These are phyloP conservation scores for Herpotrichia juniperi DNA, from an alignment of 2,329 filamentous ascomycete species.

Conservation along the genomic window DNA sequence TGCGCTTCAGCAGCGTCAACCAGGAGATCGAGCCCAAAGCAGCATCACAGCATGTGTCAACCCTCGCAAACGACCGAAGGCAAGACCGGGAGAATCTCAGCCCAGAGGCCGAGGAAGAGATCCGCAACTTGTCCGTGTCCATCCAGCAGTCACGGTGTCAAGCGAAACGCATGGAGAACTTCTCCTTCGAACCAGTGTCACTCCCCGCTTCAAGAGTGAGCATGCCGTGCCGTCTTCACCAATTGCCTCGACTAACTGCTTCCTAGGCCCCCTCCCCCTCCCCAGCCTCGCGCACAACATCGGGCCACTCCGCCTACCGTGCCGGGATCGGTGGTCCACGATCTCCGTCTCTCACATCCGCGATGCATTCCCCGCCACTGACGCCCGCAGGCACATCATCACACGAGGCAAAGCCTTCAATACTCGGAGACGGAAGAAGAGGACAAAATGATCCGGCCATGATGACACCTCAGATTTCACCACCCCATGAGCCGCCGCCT, in stretches of 20 bases:
- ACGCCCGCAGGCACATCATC: constrained; percentile 80
- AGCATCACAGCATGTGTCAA: constrained; percentile 39
- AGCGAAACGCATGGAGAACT: constrained; percentile 82
- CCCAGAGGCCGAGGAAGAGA: constrained; percentile 63
- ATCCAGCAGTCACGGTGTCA: constrained; percentile 79
- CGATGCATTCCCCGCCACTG: constrained; percentile 85
- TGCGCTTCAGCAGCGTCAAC: constrained; percentile 48
- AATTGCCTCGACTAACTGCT: constrained; percentile 31
- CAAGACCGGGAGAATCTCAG: constrained; percentile 38
- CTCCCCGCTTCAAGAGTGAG: constrained; percentile 82
- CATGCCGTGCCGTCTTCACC: constrained; percentile 41
- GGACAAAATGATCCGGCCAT: constrained; percentile 54
- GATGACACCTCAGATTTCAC: constrained; percentile 62
- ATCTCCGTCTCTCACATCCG: constrained; percentile 69
- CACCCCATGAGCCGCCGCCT: constrained; percentile 61
- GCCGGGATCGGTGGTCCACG: constrained; percentile 70
- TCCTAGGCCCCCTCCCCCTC: constrained; percentile 56
- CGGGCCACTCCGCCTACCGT: constrained; percentile 59
- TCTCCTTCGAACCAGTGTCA: constrained; percentile 89
- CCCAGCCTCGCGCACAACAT: constrained; percentile 51
- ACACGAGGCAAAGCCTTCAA: constrained; percentile 54
- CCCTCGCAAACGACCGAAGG: constrained; percentile 29
- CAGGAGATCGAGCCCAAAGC: constrained; percentile 46
- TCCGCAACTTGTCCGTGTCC: constrained; percentile 73
- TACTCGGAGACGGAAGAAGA: constrained; percentile 42